Evolutionary conservation across 208 protist genomes (phyloP), one percentile per base, ranked within the genome.

Genomic region (Crithidia bombi): DNA sequence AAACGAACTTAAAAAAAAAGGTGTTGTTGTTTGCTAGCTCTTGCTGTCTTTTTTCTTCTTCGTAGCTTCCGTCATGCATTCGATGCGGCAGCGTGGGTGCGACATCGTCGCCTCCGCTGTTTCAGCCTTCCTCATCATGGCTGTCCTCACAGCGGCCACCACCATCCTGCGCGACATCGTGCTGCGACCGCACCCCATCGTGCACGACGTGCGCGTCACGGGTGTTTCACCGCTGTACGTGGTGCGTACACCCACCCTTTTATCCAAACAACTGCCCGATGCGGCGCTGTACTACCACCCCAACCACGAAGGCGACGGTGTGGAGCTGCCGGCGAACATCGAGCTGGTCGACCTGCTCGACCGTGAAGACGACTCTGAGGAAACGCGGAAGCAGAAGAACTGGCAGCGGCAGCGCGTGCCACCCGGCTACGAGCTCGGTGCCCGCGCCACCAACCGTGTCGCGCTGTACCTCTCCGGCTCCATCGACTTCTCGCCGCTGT

Each of bases 401-500:
- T 69, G 51, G 70, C 70, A 75, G 44, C 70, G 70, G 33, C 19
- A 64, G 33, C 62, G 19, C 36, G 19, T 75, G 6, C 70, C 62
- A 12, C 6, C 26, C 0, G 70, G 70, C 26, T 49, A 41, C 30
- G 1, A 47, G 0, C 33, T 65, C n/a, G 70, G 62, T 39, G 26
- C 58, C 0, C 78, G 79, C 70, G 36, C 55, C 9, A 69, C 65
- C 21, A 69, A 92, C 49, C 73, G 77, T 35, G 23, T 90, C 12
- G 14, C 79, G 4, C 7, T 92, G 26, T 61, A 51, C 15, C 38
- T 91, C 21, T 80, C 62, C 3, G 72, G 80, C 58, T 55, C 35
- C 6, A 62, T 82, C 12, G 80, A 93, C 69, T 89, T 95, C 23
- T 63, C 69, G 0, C 47, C 59, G 17, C 59, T 70, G 5, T 95